Evolutionary conservation across 495 filamentous ascomycete genomes (phyloP), one percentile per base, ranked within the genome.

Genomic region (Trichoderma virens): DNA sequence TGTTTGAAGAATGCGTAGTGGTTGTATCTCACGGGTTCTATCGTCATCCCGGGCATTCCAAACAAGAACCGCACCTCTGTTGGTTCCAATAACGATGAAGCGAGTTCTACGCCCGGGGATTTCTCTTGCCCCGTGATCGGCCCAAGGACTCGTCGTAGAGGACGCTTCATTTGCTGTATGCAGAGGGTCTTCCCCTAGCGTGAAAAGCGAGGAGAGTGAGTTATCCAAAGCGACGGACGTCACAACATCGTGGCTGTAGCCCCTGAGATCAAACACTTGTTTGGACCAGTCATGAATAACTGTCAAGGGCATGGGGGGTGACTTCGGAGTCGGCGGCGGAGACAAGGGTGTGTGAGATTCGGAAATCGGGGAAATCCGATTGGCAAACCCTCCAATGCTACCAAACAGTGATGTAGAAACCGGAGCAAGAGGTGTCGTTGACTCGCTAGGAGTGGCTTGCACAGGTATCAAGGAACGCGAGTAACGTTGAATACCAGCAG

Each of bases 61-160:
- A 2, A 97, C 70, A 31, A 92, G 77, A 20, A 98, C 79, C 59
- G 77, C 79, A 18, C 95, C 94, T n/a, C 77, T 85, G 47, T 83
- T 85, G 7, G 91, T 97, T 30, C 94, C 94, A 25, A 89, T 78
- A 13, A 91, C 90, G 43, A 98, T 68, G 25, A 95, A 84, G 27
- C 94, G 88, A 32, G 88, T 90, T 60, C 92, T 85, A 64, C 91
- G 88, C 14, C 94, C 94, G 28, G 94, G 93, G 54, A 96, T 81
- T 63, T 88, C 78, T 72, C 80, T 74, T 0, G 71, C 68, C 3
- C 67, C 62, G 28, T 70, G 41, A 65, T 68, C 67, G 8, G 70
- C 68, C 1, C 70, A 70, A 25, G 73, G 70, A 2, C 71, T 74
- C 27, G 64, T 60, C 5, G 70, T 66, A 8, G 63, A 70, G 0